phyloP scores from a whole-genome alignment of 768 basidiomycete genomes.

The Strobilomyces dryophilus region DNA sequence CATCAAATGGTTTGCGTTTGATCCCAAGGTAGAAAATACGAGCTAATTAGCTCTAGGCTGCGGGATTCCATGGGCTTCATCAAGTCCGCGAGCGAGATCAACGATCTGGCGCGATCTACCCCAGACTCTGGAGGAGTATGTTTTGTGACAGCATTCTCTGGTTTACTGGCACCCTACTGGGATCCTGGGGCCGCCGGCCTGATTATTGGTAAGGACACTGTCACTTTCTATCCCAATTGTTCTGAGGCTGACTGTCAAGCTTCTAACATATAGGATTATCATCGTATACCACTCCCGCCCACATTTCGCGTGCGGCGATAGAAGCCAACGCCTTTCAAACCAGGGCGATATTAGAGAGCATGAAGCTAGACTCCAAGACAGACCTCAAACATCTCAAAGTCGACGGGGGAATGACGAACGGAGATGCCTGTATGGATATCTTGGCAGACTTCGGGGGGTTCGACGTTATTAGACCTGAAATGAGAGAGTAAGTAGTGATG shows the following conservation, averaged over 20 bases:
- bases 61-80: conserved; percentile 89
- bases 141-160: conserved; percentile 96
- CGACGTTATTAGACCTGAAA: conserved; percentile 86
- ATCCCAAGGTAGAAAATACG: not conserved
- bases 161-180: conserved; percentile 97
- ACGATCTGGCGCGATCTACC: conserved; percentile 74
- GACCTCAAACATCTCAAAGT: conserved; percentile 87
- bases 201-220: conserved; percentile 58
- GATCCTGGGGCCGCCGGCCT: conserved; percentile 87
- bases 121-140: conserved; percentile 84
- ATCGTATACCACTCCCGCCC: conserved; percentile 85
- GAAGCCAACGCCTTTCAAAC: conserved; percentile 98
- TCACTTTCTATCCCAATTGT: not conserved
- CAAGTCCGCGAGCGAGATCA: conserved; percentile 75
- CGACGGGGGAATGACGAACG: conserved; percentile 98
- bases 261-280: conserved; percentile 51
- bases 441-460: conserved; percentile 91
- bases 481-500: conserved; percentile 77
- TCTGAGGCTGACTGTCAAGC: not conserved
- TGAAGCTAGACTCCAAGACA: conserved; percentile 83
- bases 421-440: conserved; percentile 82
- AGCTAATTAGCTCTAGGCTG: conserved; percentile 45
- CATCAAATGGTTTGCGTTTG: conserved; percentile 69
- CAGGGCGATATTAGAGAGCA: conserved; percentile 90
- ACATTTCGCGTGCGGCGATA: conserved; percentile 91